phyloP scores from a whole-genome alignment of 257 asterid genomes.

The Lavandula angustifolia region DNA sequence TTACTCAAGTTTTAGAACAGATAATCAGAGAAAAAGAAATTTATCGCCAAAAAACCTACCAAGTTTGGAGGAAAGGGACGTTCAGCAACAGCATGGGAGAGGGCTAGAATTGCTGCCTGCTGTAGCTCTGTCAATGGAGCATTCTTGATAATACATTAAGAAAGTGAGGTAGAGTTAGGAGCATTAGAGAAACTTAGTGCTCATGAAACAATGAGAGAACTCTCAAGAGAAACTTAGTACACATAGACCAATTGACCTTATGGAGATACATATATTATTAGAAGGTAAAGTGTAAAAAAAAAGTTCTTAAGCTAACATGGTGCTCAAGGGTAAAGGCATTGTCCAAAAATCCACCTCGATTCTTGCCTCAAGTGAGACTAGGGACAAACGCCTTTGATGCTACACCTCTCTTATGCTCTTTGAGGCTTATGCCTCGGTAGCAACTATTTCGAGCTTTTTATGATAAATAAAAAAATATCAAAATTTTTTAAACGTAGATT shows the following conservation, averaged over 20 bases:
- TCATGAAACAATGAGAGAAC: constrained; percentile 1
- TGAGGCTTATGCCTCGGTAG: too few species aligned
- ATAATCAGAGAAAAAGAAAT: constrained; percentile 21
- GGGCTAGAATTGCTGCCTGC: constrained; percentile 82
- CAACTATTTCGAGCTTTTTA: too few species aligned
- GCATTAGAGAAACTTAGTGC: not conserved
- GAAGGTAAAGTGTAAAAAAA: constrained; percentile 1
- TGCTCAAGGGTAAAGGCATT: not conserved
- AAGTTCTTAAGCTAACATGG: constrained; percentile 6
- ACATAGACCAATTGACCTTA: not conserved
- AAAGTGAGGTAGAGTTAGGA: constrained; percentile 8
- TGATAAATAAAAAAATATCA: too few species aligned
- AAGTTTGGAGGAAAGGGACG: constrained; percentile 80
- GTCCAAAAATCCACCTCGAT: too few species aligned
- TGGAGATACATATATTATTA: constrained; percentile 17
- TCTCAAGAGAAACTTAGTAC: not conserved
- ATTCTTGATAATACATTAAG: constrained; percentile 45
- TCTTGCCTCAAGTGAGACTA: too few species aligned
- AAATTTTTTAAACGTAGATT: too few species aligned
- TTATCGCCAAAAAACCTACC: constrained; percentile 45
- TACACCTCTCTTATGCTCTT: too few species aligned
- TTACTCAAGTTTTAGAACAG: constrained; percentile 14
- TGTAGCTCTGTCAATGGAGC: constrained; percentile 96
- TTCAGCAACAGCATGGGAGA: constrained; percentile 94
- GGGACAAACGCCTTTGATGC: too few species aligned